A percentile compares a stretch with the other conserved stretches of the same genome.
These are phyloP conservation scores for Colletotrichum acutatum DNA, from an alignment of 2,329 filamentous ascomycete genomes.

Conservation along the genomic window DNA sequence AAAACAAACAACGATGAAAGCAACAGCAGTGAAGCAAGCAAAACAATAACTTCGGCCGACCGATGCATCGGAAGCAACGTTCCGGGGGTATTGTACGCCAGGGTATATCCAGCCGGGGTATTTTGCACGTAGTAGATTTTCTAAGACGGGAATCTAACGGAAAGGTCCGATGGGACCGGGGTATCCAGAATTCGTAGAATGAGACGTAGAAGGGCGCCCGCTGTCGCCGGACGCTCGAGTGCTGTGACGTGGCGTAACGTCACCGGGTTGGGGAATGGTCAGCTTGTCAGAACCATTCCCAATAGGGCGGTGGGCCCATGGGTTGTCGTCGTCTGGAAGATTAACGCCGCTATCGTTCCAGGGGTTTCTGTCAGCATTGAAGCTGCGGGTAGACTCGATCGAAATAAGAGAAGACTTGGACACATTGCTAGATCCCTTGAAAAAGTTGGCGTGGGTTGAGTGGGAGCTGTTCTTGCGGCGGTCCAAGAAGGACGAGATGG, in stretches of 20 bases:
- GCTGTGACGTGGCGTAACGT: constrained; percentile 85
- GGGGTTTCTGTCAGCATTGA: constrained; percentile 90
- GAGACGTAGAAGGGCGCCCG: constrained; percentile 91
- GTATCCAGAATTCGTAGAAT: constrained; percentile 97
- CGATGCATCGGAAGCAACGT: constrained; percentile 56
- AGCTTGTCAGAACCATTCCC: constrained; percentile 75
- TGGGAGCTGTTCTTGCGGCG: constrained; percentile 94
- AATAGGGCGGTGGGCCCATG: constrained; percentile 71
- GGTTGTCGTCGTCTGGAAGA: constrained; percentile 86
- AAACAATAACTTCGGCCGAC: constrained; percentile 54
- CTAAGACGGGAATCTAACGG: constrained; percentile 74
- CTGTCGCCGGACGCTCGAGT: constrained; percentile 89
- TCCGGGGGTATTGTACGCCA: constrained; percentile 68
- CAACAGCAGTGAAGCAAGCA: constrained; percentile 44
- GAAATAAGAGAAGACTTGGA: constrained; percentile 97
- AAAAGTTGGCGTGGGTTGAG: constrained; percentile 83
- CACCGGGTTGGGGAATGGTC: constrained; percentile 77
- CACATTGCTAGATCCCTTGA: constrained; percentile 90
- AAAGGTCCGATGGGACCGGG: constrained; percentile 90
- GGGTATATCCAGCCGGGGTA: constrained; percentile 75
- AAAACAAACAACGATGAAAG: constrained; percentile 40
- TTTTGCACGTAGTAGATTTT: constrained; percentile 62
- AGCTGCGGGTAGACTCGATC: constrained; percentile 93
- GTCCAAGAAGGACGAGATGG: constrained; percentile 95
- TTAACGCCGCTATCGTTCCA: constrained; percentile 99